Percentiles rank a stretch among this genome's conserved stretches.
Conservation (phyloP, 345 rosid genomes). For the Adansonia digitata region DNA sequence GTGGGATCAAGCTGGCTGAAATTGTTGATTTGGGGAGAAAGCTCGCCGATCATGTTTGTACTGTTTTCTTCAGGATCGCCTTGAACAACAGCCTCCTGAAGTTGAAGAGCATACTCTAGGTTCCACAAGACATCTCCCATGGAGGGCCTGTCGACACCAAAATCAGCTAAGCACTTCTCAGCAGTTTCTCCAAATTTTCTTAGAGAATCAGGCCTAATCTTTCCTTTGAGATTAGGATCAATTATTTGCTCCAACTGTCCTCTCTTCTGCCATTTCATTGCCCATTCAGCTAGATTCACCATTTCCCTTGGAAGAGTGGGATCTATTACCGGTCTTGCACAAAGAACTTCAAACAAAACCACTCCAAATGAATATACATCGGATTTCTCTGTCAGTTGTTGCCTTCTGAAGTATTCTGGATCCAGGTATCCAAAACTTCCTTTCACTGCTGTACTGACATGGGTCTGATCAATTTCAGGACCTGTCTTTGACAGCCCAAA, state of each 20-base stretch:
- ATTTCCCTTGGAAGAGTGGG: slow-evolving; percentile 80
- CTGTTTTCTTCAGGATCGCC: slow-evolving; percentile 70
- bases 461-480: slow-evolving; percentile 92
- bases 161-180: slow-evolving; percentile 85
- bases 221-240: slow-evolving; percentile 53
- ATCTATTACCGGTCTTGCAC: slow-evolving; percentile 90
- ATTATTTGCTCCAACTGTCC: slow-evolving; percentile 80
- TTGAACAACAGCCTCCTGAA: slow-evolving; percentile 55
- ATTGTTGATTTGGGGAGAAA: slow-evolving; percentile 49
- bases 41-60: slow-evolving; percentile 63
- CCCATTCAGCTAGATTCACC: slow-evolving; percentile 96
- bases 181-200: slow-evolving; percentile 82
- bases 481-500: slow-evolving; percentile 90
- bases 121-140: slow-evolving; percentile 95
- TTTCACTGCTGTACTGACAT: slow-evolving; percentile 93
- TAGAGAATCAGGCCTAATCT: slow-evolving; percentile 63
- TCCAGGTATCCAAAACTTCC: slow-evolving; percentile 93
- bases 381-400: slow-evolving; percentile 85
- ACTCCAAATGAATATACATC: slow-evolving; percentile 93
- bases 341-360: slow-evolving; percentile 85
- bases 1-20: slow-evolving; percentile 39
- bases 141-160: slow-evolving; percentile 74
- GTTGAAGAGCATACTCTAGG: slow-evolving; percentile 81
- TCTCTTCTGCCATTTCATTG: slow-evolving; percentile 83
- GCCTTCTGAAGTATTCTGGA: slow-evolving; percentile 87